These are phyloP conservation scores for Royoungia palumana DNA, from an alignment of 768 basidiomycete genomes.

Conservation along the genomic window DNA sequence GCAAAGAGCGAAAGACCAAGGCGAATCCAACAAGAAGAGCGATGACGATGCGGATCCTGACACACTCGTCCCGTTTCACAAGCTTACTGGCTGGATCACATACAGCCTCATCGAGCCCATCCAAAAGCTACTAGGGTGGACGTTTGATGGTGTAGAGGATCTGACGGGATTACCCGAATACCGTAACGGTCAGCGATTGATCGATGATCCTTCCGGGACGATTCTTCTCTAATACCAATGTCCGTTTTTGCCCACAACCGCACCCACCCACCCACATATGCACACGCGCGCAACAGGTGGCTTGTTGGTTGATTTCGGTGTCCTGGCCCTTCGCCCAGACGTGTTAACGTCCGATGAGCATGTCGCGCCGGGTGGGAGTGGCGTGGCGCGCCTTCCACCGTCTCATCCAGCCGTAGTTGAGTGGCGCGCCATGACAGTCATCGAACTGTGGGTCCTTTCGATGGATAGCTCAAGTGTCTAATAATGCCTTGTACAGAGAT, in stretches of 20 bases:
- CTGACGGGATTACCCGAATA: conserved; percentile 96
- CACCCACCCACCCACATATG: background rate
- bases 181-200: conserved; percentile 59
- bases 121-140: conserved; percentile 73
- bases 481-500: conserved; percentile 48
- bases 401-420: conserved; percentile 92
- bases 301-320: conserved; percentile 78
- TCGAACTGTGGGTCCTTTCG: conserved; percentile 63
- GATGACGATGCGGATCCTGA: conserved; percentile 34
- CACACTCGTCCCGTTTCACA: conserved; percentile 90
- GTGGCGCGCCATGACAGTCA: conserved; percentile 95
- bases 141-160: conserved; percentile 74
- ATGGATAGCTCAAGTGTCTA: background rate
- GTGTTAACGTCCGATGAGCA: conserved; percentile 49
- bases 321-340: conserved; percentile 63
- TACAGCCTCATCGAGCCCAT: conserved; percentile 87
- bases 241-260: too few relatives aligned
- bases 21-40: conserved; percentile 33
- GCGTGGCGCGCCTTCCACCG: conserved; percentile 62
- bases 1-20: background rate
- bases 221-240: too few relatives aligned
- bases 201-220: too few relatives aligned
- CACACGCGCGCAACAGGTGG: conserved; percentile 53
- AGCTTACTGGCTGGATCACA: conserved; percentile 91
- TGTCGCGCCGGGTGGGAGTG: conserved; percentile 30